Evolutionary conservation across 192 early-diverging fungal species (phyloP), one percentile per base, ranked within the genome.

Genomic region (Coemansia sp.): DNA sequence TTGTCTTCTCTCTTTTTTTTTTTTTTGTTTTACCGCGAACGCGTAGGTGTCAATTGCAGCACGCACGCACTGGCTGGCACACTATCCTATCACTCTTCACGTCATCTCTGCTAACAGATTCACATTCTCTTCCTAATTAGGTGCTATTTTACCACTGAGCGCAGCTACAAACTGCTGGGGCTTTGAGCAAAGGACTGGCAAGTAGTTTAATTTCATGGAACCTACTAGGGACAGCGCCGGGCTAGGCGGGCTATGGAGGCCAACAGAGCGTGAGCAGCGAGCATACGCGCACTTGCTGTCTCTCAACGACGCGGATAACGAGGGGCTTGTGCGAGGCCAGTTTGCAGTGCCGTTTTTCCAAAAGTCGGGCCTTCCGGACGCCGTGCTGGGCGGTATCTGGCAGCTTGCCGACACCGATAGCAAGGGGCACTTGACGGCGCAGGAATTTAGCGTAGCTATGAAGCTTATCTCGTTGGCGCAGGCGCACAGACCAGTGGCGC

Each of bases 381-480:
- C 82, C 14, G 69, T 83, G 16, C 78, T 93, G 14, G 88, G 87
- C 41, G 80, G 89, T 83, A 92, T 98, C 52, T 98, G 96, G 96
- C 85, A 93, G 43, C 75, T 90, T n/a, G 88, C 89, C 6, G 93
- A 95, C 72, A 60, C 81, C 3, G 88, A 92, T 26, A 85, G 88
- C 68, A 86, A 87, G 61, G 96, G 95, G 16, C 85, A 86, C 28
- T 75, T 95, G 50, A 89, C 88, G 20, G 79, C 83, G 37, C 76
- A 80, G 16, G 89, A 85, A 34, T 98, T 98, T 74, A 83, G 77
- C 60, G 86, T 90, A 31, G 93, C 92, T 9, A 69, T 96, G 60
- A 98, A 96, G 72, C 80, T 95, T 52, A 95, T 98, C 71, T 90
- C 94, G 26, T 81, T 93, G 18, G 91, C 86, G 11, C 96, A 98